Evolutionary conservation across 2,329 filamentous ascomycete species (phyloP), one percentile per base, ranked within the genome.

Genomic region (Corynespora cassiicola): DNA sequence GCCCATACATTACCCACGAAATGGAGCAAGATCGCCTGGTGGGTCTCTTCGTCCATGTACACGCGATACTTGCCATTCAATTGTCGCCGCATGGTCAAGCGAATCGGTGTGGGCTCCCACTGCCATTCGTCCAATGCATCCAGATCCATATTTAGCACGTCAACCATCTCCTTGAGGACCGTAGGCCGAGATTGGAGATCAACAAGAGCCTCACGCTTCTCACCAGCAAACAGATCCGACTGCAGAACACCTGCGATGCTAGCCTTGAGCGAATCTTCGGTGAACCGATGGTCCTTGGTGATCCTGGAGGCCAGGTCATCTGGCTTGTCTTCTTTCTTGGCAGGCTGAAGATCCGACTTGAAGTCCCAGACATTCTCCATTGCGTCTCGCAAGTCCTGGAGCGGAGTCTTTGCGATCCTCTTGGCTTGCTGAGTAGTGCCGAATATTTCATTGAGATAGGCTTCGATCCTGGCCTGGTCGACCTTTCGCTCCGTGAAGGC

Each of bases 41-140:
- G 71, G 14, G 81, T 65, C 44, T 84, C 81, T 48, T 80, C 77
- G 32, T 82, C 77, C 69, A 81, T 79, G 52, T 75, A 81, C 17
- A 82, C 75, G 2, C 80, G 71, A 53, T 84, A 84, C 42, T 79
- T 77, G 3, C 78, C 77, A 47, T 80, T 81, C 22, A 82, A 54
- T 34, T 80, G 75, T 6, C 76, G 72, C 22, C 78, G 71, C 68
- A 76, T 74, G 29, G 77, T 69, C 2, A 81, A 52, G 1, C 71
- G 64, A 6, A 80, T 68, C 4, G 68, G 72, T 4, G 65, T 60
- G 2, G 62, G 54, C 11, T 68, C 69, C 78, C 79, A 83, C 9
- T 64, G 55, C 80, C 79, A 83, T 16, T 62, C 74, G 14, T 76
- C 70, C 2, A 82, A 55, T 6, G 73, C 68, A 0, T 70, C 65